phyloP scores from a whole-genome alignment of 2,329 filamentous ascomycete genomes.

The Colletotrichum sidae region DNA sequence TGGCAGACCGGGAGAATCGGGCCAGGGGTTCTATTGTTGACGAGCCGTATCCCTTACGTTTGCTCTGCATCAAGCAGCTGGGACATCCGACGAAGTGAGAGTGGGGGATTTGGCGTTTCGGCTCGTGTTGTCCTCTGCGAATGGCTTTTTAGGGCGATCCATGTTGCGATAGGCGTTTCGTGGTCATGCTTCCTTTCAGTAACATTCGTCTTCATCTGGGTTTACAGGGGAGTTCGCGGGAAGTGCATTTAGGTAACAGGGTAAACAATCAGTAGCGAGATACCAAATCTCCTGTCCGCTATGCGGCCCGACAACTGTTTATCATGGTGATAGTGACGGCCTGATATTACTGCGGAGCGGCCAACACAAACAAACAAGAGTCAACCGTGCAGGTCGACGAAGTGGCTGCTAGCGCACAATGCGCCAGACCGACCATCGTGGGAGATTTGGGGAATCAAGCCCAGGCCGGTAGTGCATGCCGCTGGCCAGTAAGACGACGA shows the following conservation, averaged over 20 bases:
- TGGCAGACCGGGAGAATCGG: not conserved
- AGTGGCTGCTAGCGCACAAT: constrained; percentile 24
- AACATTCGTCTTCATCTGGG: constrained; percentile 35
- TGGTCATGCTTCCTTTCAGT: constrained; percentile 26
- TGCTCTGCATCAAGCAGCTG: constrained; percentile 33
- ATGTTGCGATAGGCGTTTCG: constrained; percentile 36
- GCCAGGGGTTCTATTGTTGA: constrained; percentile 2
- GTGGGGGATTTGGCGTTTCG: constrained; percentile 36
- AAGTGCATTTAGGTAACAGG: constrained; percentile 35
- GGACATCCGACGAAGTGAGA: constrained; percentile 24
- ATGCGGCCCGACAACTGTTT: constrained; percentile 26
- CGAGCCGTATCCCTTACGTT: constrained; percentile 24
- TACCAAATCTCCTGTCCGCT: constrained; percentile 31
- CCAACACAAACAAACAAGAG: constrained; percentile 11
- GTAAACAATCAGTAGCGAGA: constrained; percentile 37
- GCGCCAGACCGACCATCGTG: constrained; percentile 18
- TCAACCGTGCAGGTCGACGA: constrained; percentile 16
- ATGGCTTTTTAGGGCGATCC: constrained; percentile 30
- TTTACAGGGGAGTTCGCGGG: constrained; percentile 36
- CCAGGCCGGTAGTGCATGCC: constrained; percentile 4
- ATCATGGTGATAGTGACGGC: constrained; percentile 8
- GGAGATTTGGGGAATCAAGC: not conserved
- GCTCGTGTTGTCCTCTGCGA: constrained; percentile 32
- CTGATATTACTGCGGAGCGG: constrained; percentile 26
- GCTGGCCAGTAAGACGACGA: constrained; percentile 8